Evolutionary conservation across 2,329 filamentous ascomycete species (phyloP).

Genomic region (Dichotomopilus funicola): DNA sequence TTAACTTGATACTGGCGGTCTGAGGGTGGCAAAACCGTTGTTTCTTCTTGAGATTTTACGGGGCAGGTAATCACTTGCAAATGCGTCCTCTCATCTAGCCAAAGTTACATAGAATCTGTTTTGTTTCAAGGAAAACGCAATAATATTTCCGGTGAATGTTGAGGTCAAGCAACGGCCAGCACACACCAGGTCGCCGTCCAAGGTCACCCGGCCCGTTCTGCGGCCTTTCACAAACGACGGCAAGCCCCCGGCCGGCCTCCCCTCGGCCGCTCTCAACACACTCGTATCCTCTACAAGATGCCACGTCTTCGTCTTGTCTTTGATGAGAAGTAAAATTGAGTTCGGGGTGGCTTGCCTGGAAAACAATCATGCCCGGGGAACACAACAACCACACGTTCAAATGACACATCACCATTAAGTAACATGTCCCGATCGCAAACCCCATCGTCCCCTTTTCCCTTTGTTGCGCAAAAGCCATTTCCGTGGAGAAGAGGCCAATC

Average conservation of each 20-base stretch:
- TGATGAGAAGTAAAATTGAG: no score
- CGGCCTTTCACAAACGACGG: slow-evolving; percentile 1
- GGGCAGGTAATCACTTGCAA: not conserved
- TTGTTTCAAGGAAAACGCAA: slow-evolving; percentile 11
- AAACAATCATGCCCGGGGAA: no score
- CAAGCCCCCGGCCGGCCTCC: not conserved
- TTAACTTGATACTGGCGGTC: slow-evolving; percentile 4
- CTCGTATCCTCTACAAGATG: not conserved
- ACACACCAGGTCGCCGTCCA: not conserved
- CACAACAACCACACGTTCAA: no score
- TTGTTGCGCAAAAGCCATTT: not conserved
- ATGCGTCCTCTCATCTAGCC: not conserved
- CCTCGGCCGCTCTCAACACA: slow-evolving; percentile 5
- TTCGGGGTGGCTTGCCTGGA: no score
- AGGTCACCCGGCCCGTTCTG: slow-evolving; percentile 12
- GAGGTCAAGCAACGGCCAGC: no score
- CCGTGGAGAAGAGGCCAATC: slow-evolving; percentile 7
- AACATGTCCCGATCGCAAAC: no score
- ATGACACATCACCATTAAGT: no score
- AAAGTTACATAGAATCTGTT: not conserved
- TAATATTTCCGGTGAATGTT: no score
- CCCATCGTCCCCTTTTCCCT: slow-evolving; percentile 1
- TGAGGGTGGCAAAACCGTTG: not conserved
- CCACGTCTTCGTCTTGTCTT: slow-evolving; percentile 3
- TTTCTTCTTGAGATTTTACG: not conserved